phyloP scores from a whole-genome alignment of 2,329 filamentous ascomycete genomes.

The Septoria linicola region DNA sequence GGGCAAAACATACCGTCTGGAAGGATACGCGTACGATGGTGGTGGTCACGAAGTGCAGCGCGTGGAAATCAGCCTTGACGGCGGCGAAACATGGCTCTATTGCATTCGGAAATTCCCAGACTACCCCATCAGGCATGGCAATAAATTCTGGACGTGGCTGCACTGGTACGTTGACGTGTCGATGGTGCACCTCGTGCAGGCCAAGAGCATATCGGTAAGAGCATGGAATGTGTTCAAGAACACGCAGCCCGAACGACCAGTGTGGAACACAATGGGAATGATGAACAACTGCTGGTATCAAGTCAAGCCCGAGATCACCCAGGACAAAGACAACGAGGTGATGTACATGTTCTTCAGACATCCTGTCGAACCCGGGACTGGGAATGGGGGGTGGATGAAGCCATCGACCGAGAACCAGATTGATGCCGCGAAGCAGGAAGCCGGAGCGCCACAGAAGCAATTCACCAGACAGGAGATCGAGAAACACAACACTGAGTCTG shows the following conservation, averaged over 20 bases:
- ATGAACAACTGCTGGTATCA: conserved; percentile 57
- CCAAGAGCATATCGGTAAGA: conserved; percentile 47
- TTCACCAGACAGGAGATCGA: conserved; percentile 56
- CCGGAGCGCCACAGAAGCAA: conserved; percentile 49
- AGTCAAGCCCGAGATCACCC: conserved; percentile 44
- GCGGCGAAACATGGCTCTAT: conserved; percentile 50
- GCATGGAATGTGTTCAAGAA: conserved; percentile 54
- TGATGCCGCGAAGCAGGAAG: conserved; percentile 46
- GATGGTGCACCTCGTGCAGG: conserved; percentile 45
- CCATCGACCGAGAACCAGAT: conserved; percentile 48
- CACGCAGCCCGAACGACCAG: conserved; percentile 48
- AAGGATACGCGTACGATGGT: conserved; percentile 53
- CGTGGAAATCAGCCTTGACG: conserved; percentile 52
- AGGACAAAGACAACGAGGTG: conserved; percentile 36
- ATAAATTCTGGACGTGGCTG: conserved; percentile 56
- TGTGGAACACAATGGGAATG: conserved; percentile 55
- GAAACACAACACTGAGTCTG: conserved; percentile 49
- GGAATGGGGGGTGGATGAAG: conserved; percentile 54
- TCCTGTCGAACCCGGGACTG: conserved; percentile 47
- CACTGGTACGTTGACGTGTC: conserved; percentile 55
- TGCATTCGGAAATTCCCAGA: conserved; percentile 52
- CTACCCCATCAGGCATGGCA: conserved; percentile 51
- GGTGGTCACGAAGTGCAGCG: conserved; percentile 52
- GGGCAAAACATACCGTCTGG: conserved; percentile 46
- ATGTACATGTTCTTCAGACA: conserved; percentile 48